phyloP scores from a whole-genome alignment of 352 stramenopile genomes.

The Proteromonas lacertae region DNA sequence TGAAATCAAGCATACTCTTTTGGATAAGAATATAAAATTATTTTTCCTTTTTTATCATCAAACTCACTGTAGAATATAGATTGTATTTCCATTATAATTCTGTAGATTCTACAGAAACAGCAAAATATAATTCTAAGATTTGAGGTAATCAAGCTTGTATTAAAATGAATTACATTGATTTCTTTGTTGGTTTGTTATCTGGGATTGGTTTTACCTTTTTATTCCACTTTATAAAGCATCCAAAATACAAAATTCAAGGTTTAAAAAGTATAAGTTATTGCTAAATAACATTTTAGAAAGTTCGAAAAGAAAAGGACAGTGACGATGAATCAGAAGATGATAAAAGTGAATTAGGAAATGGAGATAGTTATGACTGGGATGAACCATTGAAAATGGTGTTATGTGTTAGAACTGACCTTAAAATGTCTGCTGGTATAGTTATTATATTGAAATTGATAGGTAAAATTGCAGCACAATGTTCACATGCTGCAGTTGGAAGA shows the following conservation, averaged over 20 bases:
- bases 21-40: not conserved
- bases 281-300: not conserved
- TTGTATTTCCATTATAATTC: not conserved
- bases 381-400: slow-evolving; percentile 3
- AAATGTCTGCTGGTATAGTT: slow-evolving; percentile 15
- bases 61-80: not conserved
- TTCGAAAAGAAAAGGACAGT: not conserved
- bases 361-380: not conserved
- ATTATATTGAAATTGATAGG: no score
- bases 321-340: no score
- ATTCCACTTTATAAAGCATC: not conserved
- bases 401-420: slow-evolving; percentile 13
- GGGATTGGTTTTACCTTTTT: not conserved
- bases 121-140: not conserved
- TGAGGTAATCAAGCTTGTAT: not conserved
- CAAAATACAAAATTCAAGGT: not conserved
- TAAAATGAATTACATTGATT: not conserved
- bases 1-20: not conserved
- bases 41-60: not conserved
- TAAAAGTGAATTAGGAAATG: not conserved
- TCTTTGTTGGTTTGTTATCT: not conserved
- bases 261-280: not conserved
- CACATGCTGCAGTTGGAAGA: not conserved
- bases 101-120: not conserved
- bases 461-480: slow-evolving; percentile 8